Evolutionary conservation across 108 stramenopile genomes (phyloP).

Genomic region (Mayamaea pseudoterrestris): DNA sequence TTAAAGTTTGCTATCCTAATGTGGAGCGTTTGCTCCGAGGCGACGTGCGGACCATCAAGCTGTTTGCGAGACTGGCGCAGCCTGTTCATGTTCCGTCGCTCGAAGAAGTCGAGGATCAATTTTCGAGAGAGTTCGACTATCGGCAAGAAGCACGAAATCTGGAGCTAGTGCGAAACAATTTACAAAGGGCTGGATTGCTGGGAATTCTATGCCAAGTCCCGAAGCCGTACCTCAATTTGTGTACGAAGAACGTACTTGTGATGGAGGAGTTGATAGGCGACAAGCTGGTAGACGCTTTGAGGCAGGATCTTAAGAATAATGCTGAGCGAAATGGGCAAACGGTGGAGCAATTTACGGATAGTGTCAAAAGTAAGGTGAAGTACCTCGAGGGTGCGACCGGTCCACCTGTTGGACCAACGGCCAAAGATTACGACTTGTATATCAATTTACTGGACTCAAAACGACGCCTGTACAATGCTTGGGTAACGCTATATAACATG

Average conservation of each 20-base stretch:
- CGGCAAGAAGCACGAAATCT: slow-evolving; percentile 51
- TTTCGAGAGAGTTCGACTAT: slow-evolving; percentile 94
- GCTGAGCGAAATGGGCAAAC: slow-evolving; percentile 32
- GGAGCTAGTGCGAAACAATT: slow-evolving; percentile 47
- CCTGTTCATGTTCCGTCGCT: slow-evolving; percentile 78
- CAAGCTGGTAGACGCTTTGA: slow-evolving; percentile 55
- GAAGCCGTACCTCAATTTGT: slow-evolving; percentile 46
- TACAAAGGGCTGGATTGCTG: slow-evolving; percentile 42
- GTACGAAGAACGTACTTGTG: slow-evolving; percentile 66
- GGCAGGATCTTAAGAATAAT: slow-evolving; percentile 37
- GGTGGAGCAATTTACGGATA: slow-evolving; percentile 21
- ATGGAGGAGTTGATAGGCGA: slow-evolving; percentile 75
- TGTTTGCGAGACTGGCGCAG: slow-evolving; percentile 74
- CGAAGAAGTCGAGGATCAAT: slow-evolving; percentile 84
- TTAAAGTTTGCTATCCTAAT: slow-evolving; percentile 76
- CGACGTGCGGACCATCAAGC: slow-evolving; percentile 72
- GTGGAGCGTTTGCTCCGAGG: slow-evolving; percentile 63
- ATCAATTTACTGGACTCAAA: slow-evolving; percentile 40
- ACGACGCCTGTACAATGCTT: slow-evolving; percentile 29
- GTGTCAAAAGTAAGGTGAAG: slow-evolving; percentile 23
- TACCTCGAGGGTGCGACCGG: slow-evolving; percentile 28
- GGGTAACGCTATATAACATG: slow-evolving; percentile 33
- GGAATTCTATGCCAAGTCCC: slow-evolving; percentile 41
- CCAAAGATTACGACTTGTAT: slow-evolving; percentile 38
- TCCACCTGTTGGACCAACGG: slow-evolving; percentile 43